Base-by-base conservation (phyloP, 2,329 filamentous ascomycete genomes). In the Capronia coronata region DNA sequence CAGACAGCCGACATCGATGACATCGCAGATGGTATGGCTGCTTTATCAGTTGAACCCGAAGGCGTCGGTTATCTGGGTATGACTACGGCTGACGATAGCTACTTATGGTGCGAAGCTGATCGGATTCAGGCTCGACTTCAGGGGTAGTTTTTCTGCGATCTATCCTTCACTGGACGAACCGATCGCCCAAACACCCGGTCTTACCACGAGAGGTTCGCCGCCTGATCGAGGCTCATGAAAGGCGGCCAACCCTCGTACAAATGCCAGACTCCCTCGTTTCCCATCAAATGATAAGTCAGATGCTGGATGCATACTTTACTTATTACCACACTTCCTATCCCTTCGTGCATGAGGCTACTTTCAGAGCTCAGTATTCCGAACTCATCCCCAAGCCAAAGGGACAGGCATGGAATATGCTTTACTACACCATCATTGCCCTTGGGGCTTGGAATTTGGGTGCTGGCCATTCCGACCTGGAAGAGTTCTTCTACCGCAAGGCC, bases 221-320 rank as follows among this genome's bases (percentile, higher is more conserved):
- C 37, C 9, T n/a, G 37, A 7, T 23, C 6, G 37, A 40, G 14
- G 21, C 4, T 18, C 37, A 21, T 7, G 37, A 21, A 21, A 40
- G 10, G n/a, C 16, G 21, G 21, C n/a, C 37, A 8, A 23, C 14
- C 5, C 16, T 40, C 14, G 18, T 40, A 16, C 37, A 40, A 16
- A 5, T 40, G 37, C 16, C 37, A 11, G 37, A 40, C 11, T 40
- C 37, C 6, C 10, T 23, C 6, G 21, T 40, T 7, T 40, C 37
- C 10, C 37, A 40, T 21, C 37, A 40, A 21, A 7, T 40, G 37
- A 23, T 40, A 18, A 21, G 37, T 23, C 37, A 40, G 37, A 18
- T 63, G 1, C 37, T 64, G 7, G 58, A 64, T 32, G 57, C 61
- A 2, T 64, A 64, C 35, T 64, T 64, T 39, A 35, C 41, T 2